Evolutionary conservation across 768 basidiomycete genomes (phyloP).

Genomic region (Lactarius sanguifluus): DNA sequence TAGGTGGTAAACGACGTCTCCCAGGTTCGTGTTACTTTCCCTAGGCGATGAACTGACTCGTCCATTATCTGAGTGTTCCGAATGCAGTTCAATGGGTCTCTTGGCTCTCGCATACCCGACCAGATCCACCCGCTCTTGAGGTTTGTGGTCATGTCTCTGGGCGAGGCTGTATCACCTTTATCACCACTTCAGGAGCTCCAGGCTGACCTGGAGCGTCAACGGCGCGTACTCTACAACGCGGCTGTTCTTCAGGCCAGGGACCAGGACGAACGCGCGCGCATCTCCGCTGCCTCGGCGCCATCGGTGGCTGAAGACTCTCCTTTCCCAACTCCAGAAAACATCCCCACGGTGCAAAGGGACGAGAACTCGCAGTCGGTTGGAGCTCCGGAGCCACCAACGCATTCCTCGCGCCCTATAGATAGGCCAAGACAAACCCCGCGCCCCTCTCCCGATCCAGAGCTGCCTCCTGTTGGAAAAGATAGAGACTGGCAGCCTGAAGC

Average conservation of each 20-base stretch:
- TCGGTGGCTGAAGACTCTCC: neutral
- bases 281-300: neutral
- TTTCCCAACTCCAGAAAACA: neutral
- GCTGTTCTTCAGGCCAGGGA: slow-evolving; percentile 26
- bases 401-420: neutral
- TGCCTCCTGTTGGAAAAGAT: slow-evolving; percentile 14
- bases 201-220: neutral
- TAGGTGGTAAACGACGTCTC: slow-evolving; percentile 26
- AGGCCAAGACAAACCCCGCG: neutral
- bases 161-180: slow-evolving; percentile 15
- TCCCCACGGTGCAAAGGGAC: neutral
- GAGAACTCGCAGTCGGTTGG: neutral
- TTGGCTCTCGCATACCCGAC: slow-evolving; percentile 28
- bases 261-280: slow-evolving; percentile 23
- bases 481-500: slow-evolving; percentile 28
- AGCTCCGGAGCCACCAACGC: neutral
- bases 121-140: slow-evolving; percentile 22
- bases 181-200: neutral
- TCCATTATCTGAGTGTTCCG: slow-evolving; percentile 3
- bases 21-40: slow-evolving; percentile 22
- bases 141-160: slow-evolving; percentile 10
- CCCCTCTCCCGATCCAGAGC: neutral
- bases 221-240: slow-evolving; percentile 23
- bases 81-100: slow-evolving; percentile 28
- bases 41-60: slow-evolving; percentile 6